Evolutionary conservation across 2,329 filamentous ascomycete species (phyloP), one percentile per base, ranked within the genome.

Genomic region (Colletotrichum simmondsii): DNA sequence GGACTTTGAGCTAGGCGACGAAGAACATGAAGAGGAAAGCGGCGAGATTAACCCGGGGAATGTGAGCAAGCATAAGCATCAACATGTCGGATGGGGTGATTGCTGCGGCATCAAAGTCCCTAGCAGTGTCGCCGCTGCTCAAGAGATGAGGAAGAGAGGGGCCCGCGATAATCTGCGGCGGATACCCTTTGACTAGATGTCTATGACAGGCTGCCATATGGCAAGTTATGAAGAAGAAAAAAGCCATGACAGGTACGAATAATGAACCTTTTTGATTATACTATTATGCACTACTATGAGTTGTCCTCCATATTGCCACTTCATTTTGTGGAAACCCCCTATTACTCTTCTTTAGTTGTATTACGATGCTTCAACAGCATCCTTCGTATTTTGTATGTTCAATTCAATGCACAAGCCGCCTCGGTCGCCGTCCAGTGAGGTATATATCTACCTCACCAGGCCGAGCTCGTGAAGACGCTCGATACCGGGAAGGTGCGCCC

Each of bases 101-200:
- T 99, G 97, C 82, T 99, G 97, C 80, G 97, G 97, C 30, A 99
- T 99, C 83, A 96, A 97, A 78, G 97, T 99, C 19, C 97, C 97
- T 0, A 98, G 95, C 80, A 96, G 95, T 65, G 89, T 98, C 70
- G 97, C 95, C 32, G 97, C 97, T 1, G 94, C 94, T 16, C 92
- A 95, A 77, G 96, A 98, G 84, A 92, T 93, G 88, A 92, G 90
- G 86, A 98, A 97, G 86, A 88, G 87, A 67, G 91, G 88, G 19
- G 87, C 85, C 53, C 88, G 83, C 7, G 87, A 91, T 72, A 84
- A 86, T 19, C 81, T 97, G 77, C 89, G 94, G 75, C 89, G 94
- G 77, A 92, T 97, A 77, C 94, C 94, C 0, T 97, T 97, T 82
- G 95, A 94, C 82, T 99, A 82, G 46, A 49, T 30, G 11, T n/a